A percentile compares a stretch with the other conserved stretches of the same genome.
Conservation (phyloP, 768 basidiomycete species). For the Rhodocollybia butyracea region DNA sequence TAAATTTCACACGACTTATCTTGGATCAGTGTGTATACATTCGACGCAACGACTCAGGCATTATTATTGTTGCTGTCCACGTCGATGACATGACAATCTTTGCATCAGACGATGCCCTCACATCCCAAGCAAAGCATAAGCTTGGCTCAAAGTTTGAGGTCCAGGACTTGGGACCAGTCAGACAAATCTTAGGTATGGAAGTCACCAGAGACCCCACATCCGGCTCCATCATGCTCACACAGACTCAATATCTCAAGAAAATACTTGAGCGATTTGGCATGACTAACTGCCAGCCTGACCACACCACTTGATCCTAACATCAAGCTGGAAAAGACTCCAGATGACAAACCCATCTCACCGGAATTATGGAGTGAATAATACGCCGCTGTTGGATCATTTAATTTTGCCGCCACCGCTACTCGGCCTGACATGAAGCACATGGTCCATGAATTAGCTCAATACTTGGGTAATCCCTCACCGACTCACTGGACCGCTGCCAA, state of each 20-base stretch:
- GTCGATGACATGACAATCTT: conserved; percentile 25
- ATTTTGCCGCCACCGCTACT: conserved; percentile 25
- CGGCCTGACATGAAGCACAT: conserved; percentile 32
- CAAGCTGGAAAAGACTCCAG: background rate
- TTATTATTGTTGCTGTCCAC: conserved; percentile 11
- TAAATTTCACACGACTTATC: conserved; percentile 12
- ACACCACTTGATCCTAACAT: conserved; percentile 18
- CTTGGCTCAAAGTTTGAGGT: conserved; percentile 15
- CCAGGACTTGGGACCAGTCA: conserved; percentile 12
- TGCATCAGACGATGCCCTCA: conserved; percentile 2
- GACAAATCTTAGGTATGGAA: conserved; percentile 22
- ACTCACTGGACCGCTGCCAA: conserved; percentile 32
- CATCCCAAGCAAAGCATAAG: conserved; percentile 9
- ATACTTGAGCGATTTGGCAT: conserved; percentile 15
- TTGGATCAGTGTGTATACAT: conserved; percentile 18
- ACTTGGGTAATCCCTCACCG: conserved; percentile 20
- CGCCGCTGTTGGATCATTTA: conserved; percentile 24
- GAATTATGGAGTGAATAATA: conserved; percentile 16
- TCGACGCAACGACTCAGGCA: background rate
- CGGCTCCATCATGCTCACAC: conserved; percentile 13
- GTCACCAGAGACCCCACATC: conserved; percentile 9
- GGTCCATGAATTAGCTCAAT: conserved; percentile 24
- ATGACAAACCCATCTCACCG: conserved; percentile 1
- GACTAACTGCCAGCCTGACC: conserved; percentile 8
- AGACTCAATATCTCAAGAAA: conserved; percentile 12